Evolutionary conservation across 2,329 filamentous ascomycete genomes (phyloP).

Genomic region (Pseudogymnoascus sp.): DNA sequence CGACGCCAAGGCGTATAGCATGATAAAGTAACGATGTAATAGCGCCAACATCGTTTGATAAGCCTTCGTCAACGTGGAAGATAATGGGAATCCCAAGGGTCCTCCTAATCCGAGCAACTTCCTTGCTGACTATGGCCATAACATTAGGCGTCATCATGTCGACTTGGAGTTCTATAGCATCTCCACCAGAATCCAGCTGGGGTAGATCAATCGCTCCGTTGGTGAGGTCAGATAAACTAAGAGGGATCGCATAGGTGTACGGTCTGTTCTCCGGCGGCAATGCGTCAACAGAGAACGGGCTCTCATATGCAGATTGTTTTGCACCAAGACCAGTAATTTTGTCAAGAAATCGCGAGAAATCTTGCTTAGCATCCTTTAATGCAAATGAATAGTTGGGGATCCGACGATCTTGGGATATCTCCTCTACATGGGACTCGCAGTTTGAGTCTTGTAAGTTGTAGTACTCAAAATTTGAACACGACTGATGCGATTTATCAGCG

Average conservation of each 20-base stretch:
- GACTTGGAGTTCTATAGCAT: constrained; percentile 52
- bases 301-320: constrained; percentile 45
- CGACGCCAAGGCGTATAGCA: constrained; percentile 56
- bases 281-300: constrained; percentile 51
- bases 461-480: constrained; percentile 61
- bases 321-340: constrained; percentile 46
- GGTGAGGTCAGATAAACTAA: constrained; percentile 50
- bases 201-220: constrained; percentile 41
- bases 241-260: constrained; percentile 60
- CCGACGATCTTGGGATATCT: constrained; percentile 34
- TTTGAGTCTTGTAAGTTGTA: constrained; percentile 40
- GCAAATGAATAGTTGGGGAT: constrained; percentile 40
- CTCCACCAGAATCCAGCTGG: constrained; percentile 48
- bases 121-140: constrained; percentile 42
- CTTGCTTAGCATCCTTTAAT: constrained; percentile 46
- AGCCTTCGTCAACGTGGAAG: constrained; percentile 44
- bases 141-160: constrained; percentile 47
- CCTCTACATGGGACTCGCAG: constrained; percentile 30
- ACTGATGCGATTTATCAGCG: constrained; percentile 37
- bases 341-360: constrained; percentile 52
- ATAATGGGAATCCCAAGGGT: constrained; percentile 49
- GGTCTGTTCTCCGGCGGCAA: constrained; percentile 50
- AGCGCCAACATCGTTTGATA: background rate
- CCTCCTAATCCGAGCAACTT: constrained; percentile 49
- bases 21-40: constrained; percentile 43